Evolutionary conservation across 2,329 filamentous ascomycete genomes (phyloP), one percentile per base, ranked within the genome.

Genomic region (Nannizziopsis arthrosporioides): DNA sequence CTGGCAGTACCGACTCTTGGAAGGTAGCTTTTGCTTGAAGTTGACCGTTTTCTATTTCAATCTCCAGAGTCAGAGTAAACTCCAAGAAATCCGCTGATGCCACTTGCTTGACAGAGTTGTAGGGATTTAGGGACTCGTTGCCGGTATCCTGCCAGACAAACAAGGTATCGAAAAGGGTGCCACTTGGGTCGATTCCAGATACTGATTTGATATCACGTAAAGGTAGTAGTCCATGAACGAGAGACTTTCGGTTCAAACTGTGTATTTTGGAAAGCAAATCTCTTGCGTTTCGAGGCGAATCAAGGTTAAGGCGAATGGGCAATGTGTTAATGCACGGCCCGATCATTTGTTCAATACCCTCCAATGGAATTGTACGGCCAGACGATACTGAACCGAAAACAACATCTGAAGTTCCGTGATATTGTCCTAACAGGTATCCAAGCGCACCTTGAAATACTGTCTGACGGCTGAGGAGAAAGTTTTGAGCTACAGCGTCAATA

Each of bases 301-400:
- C 66, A 0, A 83, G 57, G 50, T 85, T 71, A 3, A 82, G 64
- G n/a, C 86, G 74, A 1, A 87, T 68, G 1, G 89, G 89, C 5
- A 92, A 65, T 0, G 85, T 83, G 1, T 81, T 72, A 44, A 95
- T 80, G 56, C 84, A 92, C 8, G 89, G 89, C 0, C 89, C 89
- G 48, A 90, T 70, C 2, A 89, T 75, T 1, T 76, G 69, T 53
- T 94, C 86, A 31, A 94, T 78, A 0, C 74, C 77, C 3, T 72
- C 60, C 2, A 94, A 61, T 0, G 85, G 77, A n/a, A 88, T 63
- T 1, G 83, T 86, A 47, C 89, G 75, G 1, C 88, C 88, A 8
- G 88, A 94, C 10, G 84, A 84, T 3, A 94, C 85, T 1, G 80
- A 82, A 0, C 89, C 89, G 35, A 94, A 76, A 0, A 81, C 70